These are phyloP conservation scores for Penicillium malachiteum DNA, from an alignment of 495 filamentous ascomycete species.

Conservation along the genomic window DNA sequence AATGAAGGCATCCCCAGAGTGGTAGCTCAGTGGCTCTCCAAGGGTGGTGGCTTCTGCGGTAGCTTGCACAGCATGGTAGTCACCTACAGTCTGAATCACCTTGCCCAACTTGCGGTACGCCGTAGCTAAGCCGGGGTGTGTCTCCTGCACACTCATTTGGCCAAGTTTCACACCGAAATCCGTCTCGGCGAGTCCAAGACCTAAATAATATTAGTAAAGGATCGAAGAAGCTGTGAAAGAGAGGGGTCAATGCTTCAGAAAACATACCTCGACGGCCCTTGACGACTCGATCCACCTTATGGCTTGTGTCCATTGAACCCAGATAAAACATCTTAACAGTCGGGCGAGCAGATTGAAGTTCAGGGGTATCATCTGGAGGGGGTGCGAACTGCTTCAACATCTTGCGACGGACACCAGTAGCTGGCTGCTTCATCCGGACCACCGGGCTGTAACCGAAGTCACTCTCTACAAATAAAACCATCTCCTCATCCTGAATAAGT, in stretches of 20 bases:
- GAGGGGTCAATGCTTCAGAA: not conserved
- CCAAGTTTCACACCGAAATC: constrained; percentile 90
- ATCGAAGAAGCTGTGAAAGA: no score
- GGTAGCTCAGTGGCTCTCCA: constrained; percentile 90
- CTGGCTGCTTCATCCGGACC: constrained; percentile 92
- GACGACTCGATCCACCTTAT: constrained; percentile 93
- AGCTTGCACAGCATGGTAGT: constrained; percentile 95
- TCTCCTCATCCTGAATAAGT: constrained; percentile 91
- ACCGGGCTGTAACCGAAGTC: constrained; percentile 98
- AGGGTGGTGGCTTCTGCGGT: constrained; percentile 95
- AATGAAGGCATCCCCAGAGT: constrained; percentile 94
- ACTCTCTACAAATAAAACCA: constrained; percentile 95
- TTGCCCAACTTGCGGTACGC: constrained; percentile 96
- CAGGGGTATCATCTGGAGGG: constrained; percentile 94
- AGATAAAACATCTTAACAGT: constrained; percentile 95
- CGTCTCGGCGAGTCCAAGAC: constrained; percentile 86
- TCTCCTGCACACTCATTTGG: constrained; percentile 82
- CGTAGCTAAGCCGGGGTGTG: constrained; percentile 78
- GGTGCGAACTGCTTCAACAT: constrained; percentile 98
- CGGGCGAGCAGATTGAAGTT: constrained; percentile 84
- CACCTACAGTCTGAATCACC: constrained; percentile 85
- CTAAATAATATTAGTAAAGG: constrained; percentile 43
- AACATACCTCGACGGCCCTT: constrained; percentile 82
- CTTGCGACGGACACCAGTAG: constrained; percentile 90
- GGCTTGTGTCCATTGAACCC: constrained; percentile 88